Percentiles rank a stretch among this genome's conserved stretches.
These are phyloP conservation scores for Cyclotella sp. DNA, from an alignment of 108 stramenopile species.

Conservation along the genomic window DNA sequence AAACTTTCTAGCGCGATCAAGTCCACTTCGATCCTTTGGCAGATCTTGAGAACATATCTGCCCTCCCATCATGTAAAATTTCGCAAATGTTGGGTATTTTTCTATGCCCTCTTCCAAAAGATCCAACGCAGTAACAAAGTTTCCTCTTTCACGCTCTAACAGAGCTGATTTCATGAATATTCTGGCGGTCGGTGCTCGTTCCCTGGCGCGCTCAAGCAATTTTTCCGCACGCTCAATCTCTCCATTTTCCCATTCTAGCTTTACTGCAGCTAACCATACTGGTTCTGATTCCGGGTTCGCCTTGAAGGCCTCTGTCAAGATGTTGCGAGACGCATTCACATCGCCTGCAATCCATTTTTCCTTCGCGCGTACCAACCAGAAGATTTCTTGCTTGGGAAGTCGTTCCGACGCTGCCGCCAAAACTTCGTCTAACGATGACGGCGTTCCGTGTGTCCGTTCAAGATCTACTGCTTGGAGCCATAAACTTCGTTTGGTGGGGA, in stretches of 20 bases:
- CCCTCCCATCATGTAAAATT: conserved; percentile 97
- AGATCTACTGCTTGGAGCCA: conserved; percentile 94
- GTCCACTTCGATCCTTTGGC: conserved; percentile 56
- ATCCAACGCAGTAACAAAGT: conserved; percentile 57
- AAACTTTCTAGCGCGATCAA: conserved; percentile 79
- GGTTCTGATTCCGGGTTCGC: conserved; percentile 95
- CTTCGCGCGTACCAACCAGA: conserved; percentile 98
- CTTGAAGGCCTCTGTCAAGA: conserved; percentile 93
- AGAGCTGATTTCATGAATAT: conserved; percentile 97
- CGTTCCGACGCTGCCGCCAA: conserved; percentile 86
- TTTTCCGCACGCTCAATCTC: conserved; percentile 90
- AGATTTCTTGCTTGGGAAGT: conserved; percentile 89
- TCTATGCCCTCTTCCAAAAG: conserved; percentile 85
- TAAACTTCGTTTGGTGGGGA: conserved; percentile 82
- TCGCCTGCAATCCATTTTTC: conserved; percentile 92
- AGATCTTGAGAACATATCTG: conserved; percentile 89
- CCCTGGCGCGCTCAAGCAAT: conserved; percentile 86
- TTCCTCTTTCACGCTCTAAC: conserved; percentile 77
- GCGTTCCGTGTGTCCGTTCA: conserved; percentile 87
- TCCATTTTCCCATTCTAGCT: conserved; percentile 97
- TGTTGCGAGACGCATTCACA: conserved; percentile 88
- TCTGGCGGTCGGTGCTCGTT: conserved; percentile 80
- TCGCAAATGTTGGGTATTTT: conserved; percentile 77
- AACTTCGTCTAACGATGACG: conserved; percentile 73
- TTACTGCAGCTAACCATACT: conserved; percentile 97